Percentiles rank a stretch among this genome's conserved stretches.
phyloP scores from a whole-genome alignment of 1,284 basidiomycete species.

The Ustilago esculenta region DNA sequence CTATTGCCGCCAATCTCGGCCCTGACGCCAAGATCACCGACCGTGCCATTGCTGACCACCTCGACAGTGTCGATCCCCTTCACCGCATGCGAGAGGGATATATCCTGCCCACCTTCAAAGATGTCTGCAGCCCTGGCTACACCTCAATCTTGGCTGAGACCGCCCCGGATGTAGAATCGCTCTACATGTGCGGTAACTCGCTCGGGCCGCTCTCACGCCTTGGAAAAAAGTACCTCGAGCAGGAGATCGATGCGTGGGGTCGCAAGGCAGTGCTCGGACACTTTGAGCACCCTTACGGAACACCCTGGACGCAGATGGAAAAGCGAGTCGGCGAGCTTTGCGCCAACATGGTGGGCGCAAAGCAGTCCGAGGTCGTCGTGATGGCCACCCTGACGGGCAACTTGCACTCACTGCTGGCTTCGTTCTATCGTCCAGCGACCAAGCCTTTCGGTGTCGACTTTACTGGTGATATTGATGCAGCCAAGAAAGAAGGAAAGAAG shows the following conservation, averaged over 20 bases:
- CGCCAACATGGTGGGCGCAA: constrained; percentile 85
- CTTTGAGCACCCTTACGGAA: constrained; percentile 83
- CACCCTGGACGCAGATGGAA: constrained; percentile 85
- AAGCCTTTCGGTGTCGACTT: constrained; percentile 43
- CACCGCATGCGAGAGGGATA: constrained; percentile 44
- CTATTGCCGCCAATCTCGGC: constrained; percentile 41
- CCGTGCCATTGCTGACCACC: constrained; percentile 38
- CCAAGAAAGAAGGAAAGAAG: constrained; percentile 32
- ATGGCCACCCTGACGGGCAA: constrained; percentile 94
- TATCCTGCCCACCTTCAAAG: constrained; percentile 48
- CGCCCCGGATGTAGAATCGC: constrained; percentile 65
- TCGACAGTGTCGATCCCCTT: constrained; percentile 43
- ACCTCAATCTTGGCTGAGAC: constrained; percentile 23
- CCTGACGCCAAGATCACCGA: constrained; percentile 30
- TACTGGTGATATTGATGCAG: constrained; percentile 28
- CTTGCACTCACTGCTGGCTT: constrained; percentile 90
- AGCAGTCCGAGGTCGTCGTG: constrained; percentile 86
- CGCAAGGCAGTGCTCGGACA: constrained; percentile 84
- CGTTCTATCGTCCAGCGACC: constrained; percentile 87
- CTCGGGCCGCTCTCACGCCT: constrained; percentile 83
- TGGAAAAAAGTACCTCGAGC: constrained; percentile 77
- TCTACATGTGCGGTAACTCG: constrained; percentile 96
- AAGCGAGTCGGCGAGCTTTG: constrained; percentile 79
- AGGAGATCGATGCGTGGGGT: constrained; percentile 89
- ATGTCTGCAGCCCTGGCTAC: constrained; percentile 41